These are phyloP conservation scores for Aspergillus tamarii DNA, from an alignment of 2,329 filamentous ascomycete genomes.

Conservation along the genomic window DNA sequence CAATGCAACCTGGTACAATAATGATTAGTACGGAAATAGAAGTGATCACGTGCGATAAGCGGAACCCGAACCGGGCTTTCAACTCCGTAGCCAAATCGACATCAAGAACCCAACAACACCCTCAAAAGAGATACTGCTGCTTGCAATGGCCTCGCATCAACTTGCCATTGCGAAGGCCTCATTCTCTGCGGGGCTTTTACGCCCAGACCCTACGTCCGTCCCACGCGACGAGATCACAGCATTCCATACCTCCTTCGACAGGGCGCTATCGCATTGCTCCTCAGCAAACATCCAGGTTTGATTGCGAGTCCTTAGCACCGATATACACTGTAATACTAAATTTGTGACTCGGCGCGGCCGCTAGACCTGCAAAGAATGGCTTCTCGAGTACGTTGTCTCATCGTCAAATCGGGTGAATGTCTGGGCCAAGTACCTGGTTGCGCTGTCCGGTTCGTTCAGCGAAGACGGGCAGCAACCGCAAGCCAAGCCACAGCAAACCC, in stretches of 20 bases:
- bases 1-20: no score
- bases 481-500: slow-evolving; percentile 22
- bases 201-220: slow-evolving; percentile 72
- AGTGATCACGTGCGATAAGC: slow-evolving; percentile 5
- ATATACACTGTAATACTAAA: slow-evolving; percentile 40
- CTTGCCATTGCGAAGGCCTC: slow-evolving; percentile 78
- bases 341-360: slow-evolving; percentile 22
- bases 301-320: slow-evolving; percentile 37
- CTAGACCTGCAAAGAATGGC: slow-evolving; percentile 88
- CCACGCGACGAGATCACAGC: slow-evolving; percentile 69
- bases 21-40: neutral
- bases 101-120: slow-evolving; percentile 4
- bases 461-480: slow-evolving; percentile 26
- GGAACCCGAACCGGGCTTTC: neutral
- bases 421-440: slow-evolving; percentile 75
- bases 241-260: slow-evolving; percentile 69
- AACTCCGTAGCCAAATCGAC: neutral
- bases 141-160: slow-evolving; percentile 67
- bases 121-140: neutral
- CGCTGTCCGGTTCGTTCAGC: slow-evolving; percentile 65
- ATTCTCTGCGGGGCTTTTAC: slow-evolving; percentile 73
- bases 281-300: slow-evolving; percentile 88
- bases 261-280: slow-evolving; percentile 71
- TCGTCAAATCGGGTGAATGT: slow-evolving; percentile 68
- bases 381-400: slow-evolving; percentile 70